These are phyloP conservation scores for Paulownia fortunei DNA, from an alignment of 257 asterid species.

Conservation along the genomic window DNA sequence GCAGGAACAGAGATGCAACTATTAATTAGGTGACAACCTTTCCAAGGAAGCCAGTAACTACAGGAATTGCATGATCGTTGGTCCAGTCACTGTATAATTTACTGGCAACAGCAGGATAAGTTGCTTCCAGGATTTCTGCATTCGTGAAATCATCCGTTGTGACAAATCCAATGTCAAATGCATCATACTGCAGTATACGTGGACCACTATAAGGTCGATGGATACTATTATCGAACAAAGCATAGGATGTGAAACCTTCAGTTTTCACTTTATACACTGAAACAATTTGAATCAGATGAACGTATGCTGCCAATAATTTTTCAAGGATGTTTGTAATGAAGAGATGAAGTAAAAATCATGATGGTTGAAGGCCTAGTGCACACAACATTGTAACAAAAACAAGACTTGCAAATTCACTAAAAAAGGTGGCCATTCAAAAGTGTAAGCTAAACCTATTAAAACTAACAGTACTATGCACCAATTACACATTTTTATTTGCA, in stretches of 20 bases:
- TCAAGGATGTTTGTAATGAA: neutral
- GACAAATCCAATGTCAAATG: constrained; percentile 77
- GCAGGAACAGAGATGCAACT: constrained; percentile 8
- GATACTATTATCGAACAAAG: neutral
- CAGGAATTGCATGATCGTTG: constrained; percentile 70
- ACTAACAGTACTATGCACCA: neutral
- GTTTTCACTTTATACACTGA: neutral
- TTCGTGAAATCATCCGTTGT: constrained; percentile 88
- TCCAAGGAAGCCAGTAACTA: constrained; percentile 92
- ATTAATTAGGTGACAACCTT: constrained; percentile 50
- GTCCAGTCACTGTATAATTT: constrained; percentile 70
- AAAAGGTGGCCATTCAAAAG: neutral
- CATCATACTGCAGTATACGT: constrained; percentile 70
- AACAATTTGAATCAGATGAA: constrained; percentile 12
- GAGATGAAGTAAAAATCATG: neutral
- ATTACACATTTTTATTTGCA: too few species aligned
- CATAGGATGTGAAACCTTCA: constrained; percentile 9
- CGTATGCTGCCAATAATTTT: neutral
- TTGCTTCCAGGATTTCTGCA: constrained; percentile 89
- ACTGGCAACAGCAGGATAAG: constrained; percentile 84
- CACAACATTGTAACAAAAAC: neutral
- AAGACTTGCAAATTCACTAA: neutral
- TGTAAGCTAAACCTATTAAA: neutral
- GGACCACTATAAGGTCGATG: neutral
- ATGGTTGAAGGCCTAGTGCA: neutral